Conservation (phyloP, 768 basidiomycete genomes). For the Tricholoma hemisulphureum region DNA sequence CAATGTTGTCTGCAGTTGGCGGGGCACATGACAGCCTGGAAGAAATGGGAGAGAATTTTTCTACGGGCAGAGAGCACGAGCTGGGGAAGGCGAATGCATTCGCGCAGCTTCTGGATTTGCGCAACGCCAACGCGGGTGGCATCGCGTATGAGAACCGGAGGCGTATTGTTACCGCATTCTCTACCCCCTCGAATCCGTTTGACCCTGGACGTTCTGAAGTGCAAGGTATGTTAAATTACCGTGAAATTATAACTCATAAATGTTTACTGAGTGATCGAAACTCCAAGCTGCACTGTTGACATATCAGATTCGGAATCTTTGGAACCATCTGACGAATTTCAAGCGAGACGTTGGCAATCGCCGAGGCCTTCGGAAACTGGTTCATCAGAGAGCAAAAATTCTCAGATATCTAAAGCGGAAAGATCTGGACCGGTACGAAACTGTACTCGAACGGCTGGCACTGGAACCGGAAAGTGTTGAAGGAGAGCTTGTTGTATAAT, state of each 20-base stretch:
- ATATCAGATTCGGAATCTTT: constrained; percentile 78
- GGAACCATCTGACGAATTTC: constrained; percentile 65
- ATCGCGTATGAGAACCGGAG: constrained; percentile 84
- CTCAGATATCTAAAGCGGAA: constrained; percentile 72
- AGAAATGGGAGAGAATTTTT: constrained; percentile 14
- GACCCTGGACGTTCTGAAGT: constrained; percentile 87
- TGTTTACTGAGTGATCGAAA: not conserved
- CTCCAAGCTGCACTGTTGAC: constrained; percentile 83
- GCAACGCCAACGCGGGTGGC: constrained; percentile 85
- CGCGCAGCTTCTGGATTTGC: constrained; percentile 72
- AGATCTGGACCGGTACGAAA: constrained; percentile 71
- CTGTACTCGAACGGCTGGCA: constrained; percentile 67
- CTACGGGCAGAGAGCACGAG: constrained; percentile 28
- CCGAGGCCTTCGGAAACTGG: constrained; percentile 69
- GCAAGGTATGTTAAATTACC: constrained; percentile 59
- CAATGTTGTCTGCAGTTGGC: constrained; percentile 43
- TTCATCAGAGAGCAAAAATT: constrained; percentile 81
- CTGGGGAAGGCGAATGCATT: constrained; percentile 52
- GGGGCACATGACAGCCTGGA: not conserved
- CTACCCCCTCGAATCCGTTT: constrained; percentile 58
- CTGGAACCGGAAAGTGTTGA: constrained; percentile 80
- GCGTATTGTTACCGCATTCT: constrained; percentile 79
- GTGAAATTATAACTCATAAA: not conserved
- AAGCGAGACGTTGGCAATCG: constrained; percentile 78
- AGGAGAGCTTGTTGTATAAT: constrained; percentile 78